Base-by-base conservation (phyloP, 371 early-diverging fungal species). In the Dichotomocladium elegans region DNA sequence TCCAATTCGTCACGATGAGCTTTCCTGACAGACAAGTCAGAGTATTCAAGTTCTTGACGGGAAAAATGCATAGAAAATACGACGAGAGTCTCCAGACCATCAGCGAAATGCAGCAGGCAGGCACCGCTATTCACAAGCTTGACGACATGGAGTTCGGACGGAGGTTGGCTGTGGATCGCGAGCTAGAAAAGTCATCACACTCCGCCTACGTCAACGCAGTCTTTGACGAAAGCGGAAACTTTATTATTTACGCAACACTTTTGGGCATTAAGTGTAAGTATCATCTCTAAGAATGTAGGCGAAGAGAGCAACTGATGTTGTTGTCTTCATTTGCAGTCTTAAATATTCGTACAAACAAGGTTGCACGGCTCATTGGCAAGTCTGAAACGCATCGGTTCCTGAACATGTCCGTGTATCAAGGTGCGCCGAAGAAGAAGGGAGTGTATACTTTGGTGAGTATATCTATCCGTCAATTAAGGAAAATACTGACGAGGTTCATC, bases 71-170 rank as follows among this genome's bases (percentile, higher is more conserved):
- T 27, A 79, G 92, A 25, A 94, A 91, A 68, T 95, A 93, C 55
- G 97, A 96, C 57, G 98, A 98, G 63, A 86, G 89, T 35, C 63
- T 95, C 9, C 75, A 81, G 2, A 82, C 88, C 17, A 81, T 91
- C 17, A 85, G 84, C 41, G 91, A 92, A 59, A 92, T 94, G 87
- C 95, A 95, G 60, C 89, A 91, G 66, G 90, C 87, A 4, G 91
- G 90, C 4, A 90, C 90, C 15, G 79, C 86, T 5, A 62, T 80
- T 30, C 80, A 85, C 58, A 84, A 83, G 57, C 64, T 96, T 40
- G 98, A 98, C 66, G 94, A 91, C 58, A 96, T 96, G 96, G 97
- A 96, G 69, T 96, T 95, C 81, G 96, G 97, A 22, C 80, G 96
- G 52, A 79, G 98, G 44, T 58, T 96, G 41, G 95, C 96, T 3